Evolutionary conservation across 345 rosid species (phyloP), one percentile per base, ranked within the genome.

Genomic region (Populus ilicifolia): DNA sequence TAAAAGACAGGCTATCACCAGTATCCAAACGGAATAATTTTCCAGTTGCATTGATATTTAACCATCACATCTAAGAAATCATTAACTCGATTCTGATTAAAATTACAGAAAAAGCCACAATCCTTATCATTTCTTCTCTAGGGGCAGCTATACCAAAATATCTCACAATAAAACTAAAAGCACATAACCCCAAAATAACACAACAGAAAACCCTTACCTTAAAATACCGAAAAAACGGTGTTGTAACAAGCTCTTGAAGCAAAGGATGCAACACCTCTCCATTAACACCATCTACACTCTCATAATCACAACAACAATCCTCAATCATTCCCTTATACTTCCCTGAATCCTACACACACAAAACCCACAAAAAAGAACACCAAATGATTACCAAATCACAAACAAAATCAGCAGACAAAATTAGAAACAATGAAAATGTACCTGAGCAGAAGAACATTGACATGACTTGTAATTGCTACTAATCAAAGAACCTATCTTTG

Each of bases 251-350:
- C 39, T 92, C 92, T 73, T 90, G 94, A 70, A 96, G 94, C 46
- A 85, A 72, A 61, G 99, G 97, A 88, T 92, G 80, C 87, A 92
- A 82, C 35, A 89, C 89, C 72, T 91, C 85, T 16, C 77, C 82
- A 79, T 96, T 96, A 8, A 59, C 63, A 23, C 29, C 10, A 59
- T 59, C 27, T n/a, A 59, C 63, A 23, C 29, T 59, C 63, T 96
- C 94, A n/a, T 92, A 93, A 76, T 93, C 93, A 69, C 99, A 93
- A 75, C 96, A 92, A 80, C 97, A 96, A 69, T 89, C 99, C 86
- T 93, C 96, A 11, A 96, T 90, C 68, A 90, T 82, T 39, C 99
- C 99, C 59, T 78, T 87, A 78, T 86, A 88, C 79, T 84, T 84
- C 93, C 90, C 83, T 83, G 43, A 76, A 46, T 59, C 63, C 63